Conservation (phyloP, 805 yeast genomes). For the Saturnispora dispora region DNA sequence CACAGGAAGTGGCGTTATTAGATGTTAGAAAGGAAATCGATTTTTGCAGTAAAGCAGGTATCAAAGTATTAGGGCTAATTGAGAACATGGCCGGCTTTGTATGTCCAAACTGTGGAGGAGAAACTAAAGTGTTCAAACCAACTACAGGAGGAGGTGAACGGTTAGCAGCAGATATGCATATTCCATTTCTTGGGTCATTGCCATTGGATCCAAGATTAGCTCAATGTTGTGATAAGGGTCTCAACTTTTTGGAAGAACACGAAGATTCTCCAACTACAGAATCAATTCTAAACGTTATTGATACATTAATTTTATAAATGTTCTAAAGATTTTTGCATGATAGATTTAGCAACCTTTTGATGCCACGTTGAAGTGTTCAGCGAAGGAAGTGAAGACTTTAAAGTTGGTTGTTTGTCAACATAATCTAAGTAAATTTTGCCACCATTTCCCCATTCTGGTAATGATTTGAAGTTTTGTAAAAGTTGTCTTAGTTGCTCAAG, state of each 20-base stretch:
- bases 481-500: slow-evolving; percentile 28
- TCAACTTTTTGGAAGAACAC: slow-evolving; percentile 67
- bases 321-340: slow-evolving; percentile 4
- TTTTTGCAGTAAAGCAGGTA: slow-evolving; percentile 86
- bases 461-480: slow-evolving; percentile 35
- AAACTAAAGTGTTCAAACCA: slow-evolving; percentile 82
- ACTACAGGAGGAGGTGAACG: slow-evolving; percentile 95
- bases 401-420: slow-evolving; percentile 20
- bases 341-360: slow-evolving; percentile 3
- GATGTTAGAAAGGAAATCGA: slow-evolving; percentile 96
- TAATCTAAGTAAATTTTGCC: slow-evolving; percentile 51
- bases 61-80: slow-evolving; percentile 78
- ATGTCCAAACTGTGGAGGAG: slow-evolving; percentile 88
- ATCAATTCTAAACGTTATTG: slow-evolving; percentile 80
- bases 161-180: slow-evolving; percentile 66
- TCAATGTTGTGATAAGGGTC: slow-evolving; percentile 77
- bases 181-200: slow-evolving; percentile 82
- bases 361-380: slow-evolving; percentile 2
- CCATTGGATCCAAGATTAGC: slow-evolving; percentile 97
- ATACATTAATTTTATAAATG: slow-evolving; percentile 21
- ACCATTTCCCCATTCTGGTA: slow-evolving; percentile 45
- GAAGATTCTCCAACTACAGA: slow-evolving; percentile 91
- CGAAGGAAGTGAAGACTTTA: background rate
- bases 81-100: slow-evolving; percentile 99
- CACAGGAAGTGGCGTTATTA: slow-evolving; percentile 91